Conservation (phyloP, 73 alveolate species). For the Durusdinium trenchii region DNA sequence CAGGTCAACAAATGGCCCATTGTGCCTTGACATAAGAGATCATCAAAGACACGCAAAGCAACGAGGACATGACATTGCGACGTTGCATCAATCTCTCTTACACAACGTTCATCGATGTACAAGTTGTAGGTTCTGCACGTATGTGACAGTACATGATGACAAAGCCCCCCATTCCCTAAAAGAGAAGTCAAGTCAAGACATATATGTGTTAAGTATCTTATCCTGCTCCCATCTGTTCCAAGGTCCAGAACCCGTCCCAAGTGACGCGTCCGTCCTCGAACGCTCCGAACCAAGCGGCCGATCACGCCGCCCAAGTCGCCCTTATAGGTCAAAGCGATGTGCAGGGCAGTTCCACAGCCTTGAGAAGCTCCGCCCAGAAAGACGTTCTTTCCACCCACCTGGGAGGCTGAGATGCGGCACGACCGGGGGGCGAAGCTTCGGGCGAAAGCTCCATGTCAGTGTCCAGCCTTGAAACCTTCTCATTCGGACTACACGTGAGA, state of each 20-base stretch:
- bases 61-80: no score
- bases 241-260: neutral
- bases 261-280: neutral
- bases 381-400: slow-evolving; percentile 80
- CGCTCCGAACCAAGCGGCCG: slow-evolving; percentile 19
- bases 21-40: slow-evolving; percentile 35
- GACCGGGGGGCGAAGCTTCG: neutral
- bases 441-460: neutral
- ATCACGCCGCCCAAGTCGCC: slow-evolving; percentile 85
- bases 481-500: neutral
- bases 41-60: no score
- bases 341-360: slow-evolving; percentile 41
- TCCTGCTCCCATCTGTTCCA: neutral
- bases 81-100: no score
- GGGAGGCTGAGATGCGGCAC: neutral
- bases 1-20: slow-evolving; percentile 79
- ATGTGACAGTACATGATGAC: no score
- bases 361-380: slow-evolving; percentile 83
- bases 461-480: neutral
- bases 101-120: no score
- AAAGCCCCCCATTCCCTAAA: no score
- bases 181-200: no score
- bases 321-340: slow-evolving; percentile 69
- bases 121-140: no score
- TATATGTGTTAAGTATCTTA: no score